Percentiles rank a stretch among this genome's conserved stretches.
These are phyloP conservation scores for Furcasterigmium sp. DNA, from an alignment of 2,329 filamentous ascomycete genomes.

Conservation along the genomic window DNA sequence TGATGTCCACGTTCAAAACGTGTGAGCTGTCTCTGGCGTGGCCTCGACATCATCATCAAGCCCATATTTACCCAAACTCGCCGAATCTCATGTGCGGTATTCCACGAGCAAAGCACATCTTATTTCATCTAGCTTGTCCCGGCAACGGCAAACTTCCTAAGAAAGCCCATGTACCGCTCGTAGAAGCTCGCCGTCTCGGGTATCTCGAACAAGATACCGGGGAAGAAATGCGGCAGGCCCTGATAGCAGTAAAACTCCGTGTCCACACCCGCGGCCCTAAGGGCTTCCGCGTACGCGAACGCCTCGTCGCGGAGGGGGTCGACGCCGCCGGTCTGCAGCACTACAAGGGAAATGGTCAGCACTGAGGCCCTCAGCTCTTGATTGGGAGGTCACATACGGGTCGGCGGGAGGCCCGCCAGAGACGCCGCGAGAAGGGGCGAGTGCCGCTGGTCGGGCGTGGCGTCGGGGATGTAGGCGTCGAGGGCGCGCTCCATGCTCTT, in stretches of 20 bases:
- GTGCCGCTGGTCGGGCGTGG: constrained; percentile 18
- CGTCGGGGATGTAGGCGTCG: constrained; percentile 24
- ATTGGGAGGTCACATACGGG: constrained; percentile 16
- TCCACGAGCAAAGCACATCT: too few species aligned
- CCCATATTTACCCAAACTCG: too few species aligned
- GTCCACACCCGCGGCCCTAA: constrained; percentile 23
- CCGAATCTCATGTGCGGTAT: too few species aligned
- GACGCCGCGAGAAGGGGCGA: constrained; percentile 26
- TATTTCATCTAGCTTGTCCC: too few species aligned
- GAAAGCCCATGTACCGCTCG: background rate
- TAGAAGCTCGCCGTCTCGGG: background rate
- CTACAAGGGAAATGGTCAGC: too few species aligned
- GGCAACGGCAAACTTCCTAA: too few species aligned
- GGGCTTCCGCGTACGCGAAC: constrained; percentile 29
- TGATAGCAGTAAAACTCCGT: constrained; percentile 24
- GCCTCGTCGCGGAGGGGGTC: constrained; percentile 32
- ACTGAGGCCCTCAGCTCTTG: too few species aligned
- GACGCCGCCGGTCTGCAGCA: constrained; percentile 26
- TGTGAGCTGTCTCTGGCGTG: too few species aligned
- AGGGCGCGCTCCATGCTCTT: constrained; percentile 26
- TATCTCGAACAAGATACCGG: background rate
- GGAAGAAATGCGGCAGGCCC: constrained; percentile 26
- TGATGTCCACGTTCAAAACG: too few species aligned
- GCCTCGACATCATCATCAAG: too few species aligned
- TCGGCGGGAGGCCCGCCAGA: constrained; percentile 23